These are phyloP conservation scores for Blastocystis sp. DNA, from an alignment of 352 stramenopile species.

Conservation along the genomic window DNA sequence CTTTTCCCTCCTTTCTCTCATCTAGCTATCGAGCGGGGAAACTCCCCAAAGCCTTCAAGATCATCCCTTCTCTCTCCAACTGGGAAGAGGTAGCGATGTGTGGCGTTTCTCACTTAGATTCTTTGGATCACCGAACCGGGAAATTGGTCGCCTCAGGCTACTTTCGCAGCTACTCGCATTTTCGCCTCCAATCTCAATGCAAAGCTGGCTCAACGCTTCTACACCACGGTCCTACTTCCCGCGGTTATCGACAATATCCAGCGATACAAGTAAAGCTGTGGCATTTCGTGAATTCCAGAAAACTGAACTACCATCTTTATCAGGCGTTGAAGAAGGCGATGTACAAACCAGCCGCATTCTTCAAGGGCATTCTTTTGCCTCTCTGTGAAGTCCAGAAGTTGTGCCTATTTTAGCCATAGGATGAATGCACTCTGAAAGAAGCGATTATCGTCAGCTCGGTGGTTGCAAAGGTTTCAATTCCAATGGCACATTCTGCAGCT, in stretches of 20 bases:
- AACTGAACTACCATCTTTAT: constrained; percentile 99
- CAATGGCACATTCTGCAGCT: constrained; percentile 93
- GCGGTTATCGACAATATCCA: constrained; percentile 90
- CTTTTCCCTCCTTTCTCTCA: neutral
- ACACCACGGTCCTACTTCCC: constrained; percentile 92
- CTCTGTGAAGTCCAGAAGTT: constrained; percentile 73
- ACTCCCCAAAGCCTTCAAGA: constrained; percentile 99
- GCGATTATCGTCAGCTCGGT: constrained; percentile 93
- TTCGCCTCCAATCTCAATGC: constrained; percentile 98
- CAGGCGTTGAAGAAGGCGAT: constrained; percentile 94
- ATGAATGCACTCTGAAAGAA: constrained; percentile 89
- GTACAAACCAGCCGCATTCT: constrained; percentile 98
- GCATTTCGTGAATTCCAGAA: constrained; percentile 63
- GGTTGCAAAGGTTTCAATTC: constrained; percentile 93
- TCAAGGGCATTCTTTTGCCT: constrained; percentile 97
- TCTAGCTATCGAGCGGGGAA: constrained; percentile 89
- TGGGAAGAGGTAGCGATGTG: constrained; percentile 84
- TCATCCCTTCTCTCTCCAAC: constrained; percentile 93
- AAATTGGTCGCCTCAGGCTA: constrained; percentile 94
- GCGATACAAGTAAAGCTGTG: constrained; percentile 74
- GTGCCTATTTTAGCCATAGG: constrained; percentile 63
- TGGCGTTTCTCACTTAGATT: constrained; percentile 66
- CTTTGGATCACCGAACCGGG: constrained; percentile 93
- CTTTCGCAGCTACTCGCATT: constrained; percentile 88
- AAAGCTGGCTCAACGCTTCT: constrained; percentile 98